Evolutionary conservation across 169 alveolate genomes (phyloP).

Genomic region (Fabrea salina): DNA sequence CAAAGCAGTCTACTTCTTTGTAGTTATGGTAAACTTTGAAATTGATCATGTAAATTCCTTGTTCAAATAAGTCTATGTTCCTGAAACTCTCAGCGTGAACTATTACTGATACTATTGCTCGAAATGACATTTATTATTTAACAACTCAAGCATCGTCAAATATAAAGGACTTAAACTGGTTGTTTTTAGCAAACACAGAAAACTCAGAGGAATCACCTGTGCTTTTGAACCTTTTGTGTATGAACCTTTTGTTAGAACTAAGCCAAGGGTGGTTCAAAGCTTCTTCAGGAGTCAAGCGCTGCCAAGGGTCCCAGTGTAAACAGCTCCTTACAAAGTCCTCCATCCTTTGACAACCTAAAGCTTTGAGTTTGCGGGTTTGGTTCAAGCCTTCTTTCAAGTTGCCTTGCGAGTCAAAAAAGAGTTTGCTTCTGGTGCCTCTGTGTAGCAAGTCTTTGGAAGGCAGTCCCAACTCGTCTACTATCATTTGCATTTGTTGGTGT

Average conservation of each 20-base stretch:
- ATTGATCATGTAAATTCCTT: conserved; percentile 58
- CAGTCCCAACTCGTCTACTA: conserved; percentile 65
- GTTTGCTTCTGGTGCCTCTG: conserved; percentile 37
- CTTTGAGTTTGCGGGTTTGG: conserved; percentile 47
- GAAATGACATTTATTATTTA: conserved; percentile 64
- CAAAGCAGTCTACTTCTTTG: neutral
- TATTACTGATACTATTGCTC: conserved; percentile 64
- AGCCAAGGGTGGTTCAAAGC: conserved; percentile 78
- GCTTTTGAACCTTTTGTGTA: too few species aligned
- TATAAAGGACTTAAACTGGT: too few species aligned
- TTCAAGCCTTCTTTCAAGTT: conserved; percentile 41
- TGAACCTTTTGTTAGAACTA: too few species aligned
- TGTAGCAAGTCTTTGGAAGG: conserved; percentile 51
- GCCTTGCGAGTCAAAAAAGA: conserved; percentile 60
- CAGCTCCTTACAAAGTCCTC: conserved; percentile 64
- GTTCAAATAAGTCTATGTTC: conserved; percentile 68
- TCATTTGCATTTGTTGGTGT: conserved; percentile 53
- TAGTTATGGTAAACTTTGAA: neutral
- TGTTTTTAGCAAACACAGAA: too few species aligned
- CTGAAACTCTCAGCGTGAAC: conserved; percentile 69
- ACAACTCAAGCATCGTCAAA: too few species aligned
- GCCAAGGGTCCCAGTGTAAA: conserved; percentile 71
- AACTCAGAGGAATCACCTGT: too few species aligned
- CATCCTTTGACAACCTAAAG: too few species aligned
- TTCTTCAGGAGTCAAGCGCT: conserved; percentile 72